These are phyloP conservation scores for Chaetomium cochliodes DNA, from an alignment of 495 filamentous ascomycete genomes.

Conservation along the genomic window DNA sequence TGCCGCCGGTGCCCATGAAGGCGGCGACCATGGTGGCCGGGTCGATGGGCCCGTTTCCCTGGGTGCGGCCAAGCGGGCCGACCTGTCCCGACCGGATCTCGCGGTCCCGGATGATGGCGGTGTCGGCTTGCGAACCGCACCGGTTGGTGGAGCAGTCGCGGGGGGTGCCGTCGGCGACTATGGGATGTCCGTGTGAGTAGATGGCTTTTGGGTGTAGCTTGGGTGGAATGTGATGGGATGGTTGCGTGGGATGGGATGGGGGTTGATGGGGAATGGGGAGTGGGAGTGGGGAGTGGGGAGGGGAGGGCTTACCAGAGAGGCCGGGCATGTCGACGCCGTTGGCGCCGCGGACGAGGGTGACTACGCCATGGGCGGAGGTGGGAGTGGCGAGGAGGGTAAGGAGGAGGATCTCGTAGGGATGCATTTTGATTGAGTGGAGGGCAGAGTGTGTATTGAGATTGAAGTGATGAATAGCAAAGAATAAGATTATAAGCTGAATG, in stretches of 20 bases:
- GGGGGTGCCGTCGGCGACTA: slow-evolving; percentile 58
- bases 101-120: slow-evolving; percentile 54
- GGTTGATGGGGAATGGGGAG: background rate
- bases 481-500: slow-evolving; percentile 1
- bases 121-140: slow-evolving; percentile 53
- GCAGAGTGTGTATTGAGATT: background rate
- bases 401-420: slow-evolving; percentile 29
- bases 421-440: slow-evolving; percentile 31
- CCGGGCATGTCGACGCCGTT: slow-evolving; percentile 57
- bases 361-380: slow-evolving; percentile 48
- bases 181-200: slow-evolving; percentile 7
- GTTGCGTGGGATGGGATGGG: background rate
- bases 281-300: no score
- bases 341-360: slow-evolving; percentile 52
- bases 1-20: slow-evolving; percentile 45
- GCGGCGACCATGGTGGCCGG: slow-evolving; percentile 43
- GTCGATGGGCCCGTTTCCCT: slow-evolving; percentile 56
- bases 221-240: background rate
- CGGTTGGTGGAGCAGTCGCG: slow-evolving; percentile 53
- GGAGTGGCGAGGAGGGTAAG: slow-evolving; percentile 33
- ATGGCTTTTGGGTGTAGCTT: background rate
- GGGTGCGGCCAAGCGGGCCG: slow-evolving; percentile 56
- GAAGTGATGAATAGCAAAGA: background rate
- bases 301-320: slow-evolving; percentile 40
- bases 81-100: slow-evolving; percentile 47